Evolutionary conservation across 2,329 filamentous ascomycete species (phyloP), one percentile per base, ranked within the genome.

Genomic region (Alternaria sp.): DNA sequence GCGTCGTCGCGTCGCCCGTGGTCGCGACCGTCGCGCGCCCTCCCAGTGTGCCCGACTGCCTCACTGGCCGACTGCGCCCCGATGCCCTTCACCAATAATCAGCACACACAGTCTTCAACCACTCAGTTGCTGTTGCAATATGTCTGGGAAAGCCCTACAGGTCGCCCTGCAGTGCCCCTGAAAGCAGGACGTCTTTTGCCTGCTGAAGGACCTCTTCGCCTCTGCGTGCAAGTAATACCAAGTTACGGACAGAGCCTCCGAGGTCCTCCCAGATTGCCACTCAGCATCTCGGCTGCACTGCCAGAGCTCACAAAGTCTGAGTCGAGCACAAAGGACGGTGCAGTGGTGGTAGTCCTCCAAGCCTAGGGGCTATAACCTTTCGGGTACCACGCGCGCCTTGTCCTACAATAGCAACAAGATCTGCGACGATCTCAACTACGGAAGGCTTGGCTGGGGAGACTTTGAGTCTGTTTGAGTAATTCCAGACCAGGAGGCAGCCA

Each of bases 141-240:
- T 60, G 61, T 50, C 45, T 25, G 28, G 53, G 57, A 52, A 32
- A 57, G 69, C 63, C 68, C 61, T 59, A 58, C 52, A 45, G 63
- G 58, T 60, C 56, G 68, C 68, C 68, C 60, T 60, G 46, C 54
- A 63, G 48, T 52, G 54, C 62, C 57, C 49, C 14, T 30, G 8
- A 40, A 18, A 27, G 53, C n/a, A 53, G 57, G 51, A 54, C 57
- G 25, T 30, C 32, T 18, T 45, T 63, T 49, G 49, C 56, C 48
- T 54, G 18, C 27, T 45, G 46, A 28, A 30, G 52, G 60, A 62
- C 56, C 30, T 18, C 27, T 34, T 49, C 32, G 30, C 36, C 38
- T 45, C 20, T 2, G 43, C 14, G 3, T n/a, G 12, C 30, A 41
- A 32, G 45, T 30, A 43, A 36, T 9, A 50, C 46, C 7, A 40